phyloP scores from a whole-genome alignment of 164 flowering plant genomes.

The Sedum album region DNA sequence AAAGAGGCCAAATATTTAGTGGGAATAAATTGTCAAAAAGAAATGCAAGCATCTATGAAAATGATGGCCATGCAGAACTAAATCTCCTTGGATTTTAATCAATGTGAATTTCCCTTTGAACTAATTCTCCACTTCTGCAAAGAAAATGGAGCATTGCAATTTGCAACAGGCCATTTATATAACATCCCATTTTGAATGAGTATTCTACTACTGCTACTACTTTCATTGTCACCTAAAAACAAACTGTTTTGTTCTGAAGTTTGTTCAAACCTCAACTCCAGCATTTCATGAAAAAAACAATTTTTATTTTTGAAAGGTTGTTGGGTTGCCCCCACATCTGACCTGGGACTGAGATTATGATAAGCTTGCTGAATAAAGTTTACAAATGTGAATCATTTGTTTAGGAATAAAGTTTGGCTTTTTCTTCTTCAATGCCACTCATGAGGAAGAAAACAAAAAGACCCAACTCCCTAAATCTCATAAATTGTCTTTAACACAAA shows the following conservation, averaged over 20 bases:
- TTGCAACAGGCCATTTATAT: not conserved
- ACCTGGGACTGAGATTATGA: not conserved
- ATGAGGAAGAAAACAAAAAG: conserved; percentile 2
- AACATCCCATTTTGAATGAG: not conserved
- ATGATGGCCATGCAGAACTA: not conserved
- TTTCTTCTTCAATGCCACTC: conserved; percentile 3
- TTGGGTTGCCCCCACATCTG: not conserved
- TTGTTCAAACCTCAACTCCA: not conserved
- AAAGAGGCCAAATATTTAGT: not conserved
- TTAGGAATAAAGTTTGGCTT: not conserved
- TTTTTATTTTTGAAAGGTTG: not conserved
- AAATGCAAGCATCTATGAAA: not conserved
- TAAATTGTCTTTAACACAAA: not conserved
- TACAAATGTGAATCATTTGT: not conserved
- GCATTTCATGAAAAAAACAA: not conserved
- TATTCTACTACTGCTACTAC: no score
- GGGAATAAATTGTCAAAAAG: not conserved
- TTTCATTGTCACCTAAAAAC: not conserved
- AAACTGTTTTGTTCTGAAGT: not conserved
- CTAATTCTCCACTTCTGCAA: not conserved
- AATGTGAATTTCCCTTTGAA: not conserved
- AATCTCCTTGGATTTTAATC: no score
- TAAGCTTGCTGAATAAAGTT: not conserved
- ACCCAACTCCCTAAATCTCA: not conserved
- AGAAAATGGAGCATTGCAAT: no score